These are phyloP conservation scores for Steccherinum ochraceum DNA, from an alignment of 768 basidiomycete species.

Conservation along the genomic window DNA sequence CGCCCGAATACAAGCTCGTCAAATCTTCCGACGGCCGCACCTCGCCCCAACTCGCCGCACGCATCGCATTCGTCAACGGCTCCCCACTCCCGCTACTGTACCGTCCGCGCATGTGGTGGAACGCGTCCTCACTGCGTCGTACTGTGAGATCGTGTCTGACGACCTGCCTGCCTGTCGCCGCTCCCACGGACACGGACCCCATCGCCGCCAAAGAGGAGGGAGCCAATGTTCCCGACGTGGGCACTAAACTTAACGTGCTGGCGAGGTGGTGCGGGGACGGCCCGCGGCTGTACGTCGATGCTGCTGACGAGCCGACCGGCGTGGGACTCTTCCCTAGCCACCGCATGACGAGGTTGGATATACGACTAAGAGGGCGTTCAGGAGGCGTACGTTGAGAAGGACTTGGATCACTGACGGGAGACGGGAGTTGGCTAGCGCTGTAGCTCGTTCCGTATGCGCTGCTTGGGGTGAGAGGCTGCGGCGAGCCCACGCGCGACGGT, in stretches of 20 bases:
- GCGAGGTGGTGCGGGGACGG: not conserved
- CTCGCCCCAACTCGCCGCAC: slow-evolving; percentile 65
- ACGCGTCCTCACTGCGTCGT: slow-evolving; percentile 44
- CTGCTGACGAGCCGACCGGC: not conserved
- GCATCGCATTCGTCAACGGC: slow-evolving; percentile 37
- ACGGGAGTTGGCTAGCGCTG: not conserved
- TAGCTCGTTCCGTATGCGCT: not conserved
- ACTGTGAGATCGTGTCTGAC: slow-evolving; percentile 4
- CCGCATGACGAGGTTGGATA: not conserved
- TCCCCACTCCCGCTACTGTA: slow-evolving; percentile 21
- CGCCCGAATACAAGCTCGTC: slow-evolving; percentile 38
- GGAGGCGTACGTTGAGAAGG: not conserved
- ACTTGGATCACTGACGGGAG: not conserved
- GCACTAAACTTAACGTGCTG: not conserved
- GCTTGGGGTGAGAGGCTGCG: not conserved
- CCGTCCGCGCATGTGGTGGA: slow-evolving; percentile 24
- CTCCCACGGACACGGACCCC: not conserved
- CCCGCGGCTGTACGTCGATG: not conserved
- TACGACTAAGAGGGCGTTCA: not conserved
- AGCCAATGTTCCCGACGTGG: not conserved
- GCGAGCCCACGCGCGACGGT: not conserved
- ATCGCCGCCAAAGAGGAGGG: not conserved
- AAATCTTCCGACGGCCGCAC: slow-evolving; percentile 35
- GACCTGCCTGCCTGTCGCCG: not conserved
- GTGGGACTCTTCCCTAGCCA: not conserved